A percentile compares a stretch with the other conserved stretches of the same genome.
Evolutionary conservation across 768 basidiomycete genomes (phyloP).

Genomic region (Phanerochaete sordida): DNA sequence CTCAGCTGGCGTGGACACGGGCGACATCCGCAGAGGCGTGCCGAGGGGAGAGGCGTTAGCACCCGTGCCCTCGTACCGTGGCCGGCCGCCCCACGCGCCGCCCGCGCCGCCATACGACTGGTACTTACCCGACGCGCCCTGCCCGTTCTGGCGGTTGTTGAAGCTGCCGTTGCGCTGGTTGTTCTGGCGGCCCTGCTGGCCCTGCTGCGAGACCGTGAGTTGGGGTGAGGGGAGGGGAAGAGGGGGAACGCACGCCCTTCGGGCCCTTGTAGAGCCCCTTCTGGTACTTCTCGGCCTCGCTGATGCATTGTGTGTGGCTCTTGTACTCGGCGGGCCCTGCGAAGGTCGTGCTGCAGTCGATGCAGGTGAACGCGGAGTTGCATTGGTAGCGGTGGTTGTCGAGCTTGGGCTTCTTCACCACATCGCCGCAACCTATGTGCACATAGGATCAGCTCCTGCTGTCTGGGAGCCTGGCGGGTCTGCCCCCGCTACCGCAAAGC

Average conservation of each 20-base stretch:
- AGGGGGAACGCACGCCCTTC: conserved; percentile 42
- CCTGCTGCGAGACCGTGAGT: neutral
- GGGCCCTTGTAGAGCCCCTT: conserved; percentile 81
- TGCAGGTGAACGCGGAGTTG: conserved; percentile 69
- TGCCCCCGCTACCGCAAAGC: neutral
- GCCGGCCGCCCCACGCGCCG: conserved; percentile 8
- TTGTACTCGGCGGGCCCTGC: conserved; percentile 74
- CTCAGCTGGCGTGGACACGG: conserved; percentile 28
- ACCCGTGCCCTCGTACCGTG: conserved; percentile 41
- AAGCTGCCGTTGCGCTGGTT: neutral
- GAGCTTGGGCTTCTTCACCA: conserved; percentile 91
- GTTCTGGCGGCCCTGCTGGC: conserved; percentile 6
- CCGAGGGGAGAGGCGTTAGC: conserved; percentile 74
- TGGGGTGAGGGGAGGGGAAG: neutral
- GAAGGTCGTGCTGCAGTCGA: conserved; percentile 89
- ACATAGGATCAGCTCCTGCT: neutral
- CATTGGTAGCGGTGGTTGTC: conserved; percentile 72
- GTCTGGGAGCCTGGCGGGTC: neutral
- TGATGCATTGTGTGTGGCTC: conserved; percentile 78
- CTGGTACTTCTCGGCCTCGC: conserved; percentile 93
- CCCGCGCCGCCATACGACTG: conserved; percentile 16
- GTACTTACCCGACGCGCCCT: conserved; percentile 23
- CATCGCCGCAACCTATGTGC: conserved; percentile 68
- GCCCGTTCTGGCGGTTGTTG: conserved; percentile 7
- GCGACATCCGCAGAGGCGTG: conserved; percentile 50